Evolutionary conservation across 306 rosid species (phyloP), one percentile per base, ranked within the genome.

Genomic region (Sesbania bispinosa): DNA sequence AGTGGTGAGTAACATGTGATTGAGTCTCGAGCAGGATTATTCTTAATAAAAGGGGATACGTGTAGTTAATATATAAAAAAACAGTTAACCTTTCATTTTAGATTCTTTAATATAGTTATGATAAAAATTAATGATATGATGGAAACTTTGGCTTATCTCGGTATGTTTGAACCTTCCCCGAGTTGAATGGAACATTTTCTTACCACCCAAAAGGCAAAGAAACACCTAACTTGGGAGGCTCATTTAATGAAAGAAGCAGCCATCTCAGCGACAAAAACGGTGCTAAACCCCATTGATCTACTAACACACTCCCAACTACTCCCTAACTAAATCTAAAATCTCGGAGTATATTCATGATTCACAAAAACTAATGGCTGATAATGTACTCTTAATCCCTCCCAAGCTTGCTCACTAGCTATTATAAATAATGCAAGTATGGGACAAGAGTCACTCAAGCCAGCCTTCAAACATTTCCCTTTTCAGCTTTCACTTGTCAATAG

Each of bases 221-320:
- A 64, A 19, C n/a, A 74, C 82, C 82, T 62, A 77, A 71, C 46
- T 71, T 42, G n/a, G 18, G 62, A 71, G 74, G 78, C 78, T 63
- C 74, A 63, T 42, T 67, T 15, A 80, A 52, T 74, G 19, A 52
- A 18, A 35, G 3, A 0, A 52, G 3, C 35, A 53, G 1, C 39
- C 13, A 7, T 50, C 57, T 57, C 75, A 81, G 69, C 79, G 1
- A 41, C 38, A 59, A 77, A 59, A 48, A 48, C 85, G 85, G 82
- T 65, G 74, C 63, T 53, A 80, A 68, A 61, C 52, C 1, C 43
- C 19, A 47, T 6, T 72, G 6, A 2, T 74, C 53, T 20, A 0
- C 53, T 7, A 65, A 52, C 67, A 76, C 19, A 45, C 54, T 57
- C 62, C 27, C 79, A 72, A 67, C 79, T 1, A 35, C 3, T 55